Conservation (phyloP, 441 rosid genomes). For the Melastoma candidum region DNA sequence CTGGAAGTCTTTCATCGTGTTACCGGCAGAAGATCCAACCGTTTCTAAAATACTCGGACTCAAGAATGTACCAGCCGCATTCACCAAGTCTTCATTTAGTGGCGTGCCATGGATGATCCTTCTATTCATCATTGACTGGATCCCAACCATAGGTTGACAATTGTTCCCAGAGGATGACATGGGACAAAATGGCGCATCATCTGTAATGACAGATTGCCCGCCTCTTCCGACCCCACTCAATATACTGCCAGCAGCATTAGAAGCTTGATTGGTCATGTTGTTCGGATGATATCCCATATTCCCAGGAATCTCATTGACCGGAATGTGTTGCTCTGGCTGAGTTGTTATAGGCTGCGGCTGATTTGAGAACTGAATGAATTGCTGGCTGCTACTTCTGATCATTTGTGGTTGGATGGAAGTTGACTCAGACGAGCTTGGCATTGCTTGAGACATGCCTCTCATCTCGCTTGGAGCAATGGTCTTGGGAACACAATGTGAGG, state of each 20-base stretch:
- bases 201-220: slow-evolving; percentile 47
- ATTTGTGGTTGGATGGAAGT: slow-evolving; percentile 29
- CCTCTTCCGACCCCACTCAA: slow-evolving; percentile 27
- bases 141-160: slow-evolving; percentile 14
- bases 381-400: slow-evolving; percentile 28
- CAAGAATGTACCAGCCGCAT: slow-evolving; percentile 32
- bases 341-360: slow-evolving; percentile 29
- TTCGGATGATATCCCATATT: slow-evolving; percentile 24
- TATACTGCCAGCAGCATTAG: slow-evolving; percentile 25
- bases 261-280: slow-evolving; percentile 24
- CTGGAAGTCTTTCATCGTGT: slow-evolving; percentile 29
- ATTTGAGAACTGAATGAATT: slow-evolving; percentile 31
- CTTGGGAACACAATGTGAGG: slow-evolving; percentile 41
- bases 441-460: slow-evolving; percentile 35
- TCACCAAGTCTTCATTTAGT: slow-evolving; percentile 39
- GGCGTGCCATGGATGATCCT: slow-evolving; percentile 23
- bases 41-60: slow-evolving; percentile 31
- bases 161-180: slow-evolving; percentile 48
- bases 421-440: slow-evolving; percentile 34
- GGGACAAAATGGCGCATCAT: slow-evolving; percentile 50
- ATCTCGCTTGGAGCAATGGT: slow-evolving; percentile 29
- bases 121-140: slow-evolving; percentile 28
- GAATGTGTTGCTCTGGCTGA: slow-evolving; percentile 33
- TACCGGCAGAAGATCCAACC: slow-evolving; percentile 22
- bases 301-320: slow-evolving; percentile 35